Evolutionary conservation across 2,329 filamentous ascomycete species (phyloP).

Genomic region (Alternaria postmessia): DNA sequence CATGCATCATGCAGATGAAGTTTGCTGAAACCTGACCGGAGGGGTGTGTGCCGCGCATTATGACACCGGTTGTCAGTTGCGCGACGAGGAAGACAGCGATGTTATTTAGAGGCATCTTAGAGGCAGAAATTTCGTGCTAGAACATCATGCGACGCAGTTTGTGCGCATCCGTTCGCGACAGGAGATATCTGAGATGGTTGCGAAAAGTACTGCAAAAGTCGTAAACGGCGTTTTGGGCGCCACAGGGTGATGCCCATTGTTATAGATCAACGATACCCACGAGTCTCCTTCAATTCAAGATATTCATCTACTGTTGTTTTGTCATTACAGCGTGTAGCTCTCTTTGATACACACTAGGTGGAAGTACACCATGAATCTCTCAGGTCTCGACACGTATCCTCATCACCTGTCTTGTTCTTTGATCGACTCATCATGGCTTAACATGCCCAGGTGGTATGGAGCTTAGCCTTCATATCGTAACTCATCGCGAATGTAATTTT

Average conservation of each 20-base stretch:
- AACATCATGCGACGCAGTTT: neutral
- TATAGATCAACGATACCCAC: neutral
- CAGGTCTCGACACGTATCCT: neutral
- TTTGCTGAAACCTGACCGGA: neutral
- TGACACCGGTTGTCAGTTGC: neutral
- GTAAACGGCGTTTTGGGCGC: neutral
- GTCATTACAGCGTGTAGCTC: no score
- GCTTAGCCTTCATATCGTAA: neutral
- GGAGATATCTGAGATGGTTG: neutral
- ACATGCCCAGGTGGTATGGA: neutral
- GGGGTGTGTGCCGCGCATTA: neutral
- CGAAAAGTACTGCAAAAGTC: neutral
- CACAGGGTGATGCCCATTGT: neutral
- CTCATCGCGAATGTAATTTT: no score
- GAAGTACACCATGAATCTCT: neutral
- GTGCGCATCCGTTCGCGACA: neutral
- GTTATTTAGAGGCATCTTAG: neutral
- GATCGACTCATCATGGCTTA: neutral
- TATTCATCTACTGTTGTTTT: neutral
- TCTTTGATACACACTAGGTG: neutral
- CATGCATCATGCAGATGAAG: neutral
- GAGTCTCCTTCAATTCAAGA: neutral
- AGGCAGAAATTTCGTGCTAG: neutral
- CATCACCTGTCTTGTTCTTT: neutral
- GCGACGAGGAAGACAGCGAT: neutral